Evolutionary conservation across 1,284 basidiomycete genomes (phyloP).

Genomic region (Anthracocystis panici-leucophaei): DNA sequence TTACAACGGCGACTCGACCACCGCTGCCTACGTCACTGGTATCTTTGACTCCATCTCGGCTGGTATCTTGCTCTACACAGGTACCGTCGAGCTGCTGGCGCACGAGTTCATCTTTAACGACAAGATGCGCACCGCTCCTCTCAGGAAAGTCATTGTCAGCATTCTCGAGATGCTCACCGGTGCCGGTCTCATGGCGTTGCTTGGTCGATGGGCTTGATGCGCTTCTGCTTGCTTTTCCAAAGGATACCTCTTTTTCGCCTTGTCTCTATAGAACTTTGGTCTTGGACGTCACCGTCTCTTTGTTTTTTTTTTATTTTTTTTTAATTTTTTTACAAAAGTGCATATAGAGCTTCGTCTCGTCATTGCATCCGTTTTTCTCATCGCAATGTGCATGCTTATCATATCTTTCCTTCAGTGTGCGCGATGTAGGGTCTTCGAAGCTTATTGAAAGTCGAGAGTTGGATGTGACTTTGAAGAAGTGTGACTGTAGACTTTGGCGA

Average conservation of each 20-base stretch:
- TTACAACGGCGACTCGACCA: constrained; percentile 65
- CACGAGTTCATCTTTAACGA: constrained; percentile 70
- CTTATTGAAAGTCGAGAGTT: background rate
- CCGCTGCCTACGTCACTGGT: constrained; percentile 66
- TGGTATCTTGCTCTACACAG: constrained; percentile 69
- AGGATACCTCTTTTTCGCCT: constrained; percentile 1
- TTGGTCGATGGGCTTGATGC: constrained; percentile 68
- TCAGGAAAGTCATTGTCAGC: constrained; percentile 62
- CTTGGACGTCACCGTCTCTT: constrained; percentile 15
- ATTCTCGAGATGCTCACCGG: constrained; percentile 69
- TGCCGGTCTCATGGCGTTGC: constrained; percentile 71
- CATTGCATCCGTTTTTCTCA: background rate
- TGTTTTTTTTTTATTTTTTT: constrained; percentile 1
- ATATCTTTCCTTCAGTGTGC: background rate
- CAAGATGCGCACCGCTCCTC: constrained; percentile 67
- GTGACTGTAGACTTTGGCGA: constrained; percentile 3
- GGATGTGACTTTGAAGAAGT: background rate
- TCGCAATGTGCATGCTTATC: constrained; percentile 6
- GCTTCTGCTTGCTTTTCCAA: background rate
- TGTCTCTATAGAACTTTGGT: background rate
- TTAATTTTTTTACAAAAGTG: constrained; percentile 9
- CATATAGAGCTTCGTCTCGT: background rate
- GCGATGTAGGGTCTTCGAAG: background rate
- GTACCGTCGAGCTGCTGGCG: constrained; percentile 66
- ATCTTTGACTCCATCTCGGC: constrained; percentile 65